phyloP scores from a whole-genome alignment of 139 green algal genomes.

The Pycnococcus provasolii region DNA sequence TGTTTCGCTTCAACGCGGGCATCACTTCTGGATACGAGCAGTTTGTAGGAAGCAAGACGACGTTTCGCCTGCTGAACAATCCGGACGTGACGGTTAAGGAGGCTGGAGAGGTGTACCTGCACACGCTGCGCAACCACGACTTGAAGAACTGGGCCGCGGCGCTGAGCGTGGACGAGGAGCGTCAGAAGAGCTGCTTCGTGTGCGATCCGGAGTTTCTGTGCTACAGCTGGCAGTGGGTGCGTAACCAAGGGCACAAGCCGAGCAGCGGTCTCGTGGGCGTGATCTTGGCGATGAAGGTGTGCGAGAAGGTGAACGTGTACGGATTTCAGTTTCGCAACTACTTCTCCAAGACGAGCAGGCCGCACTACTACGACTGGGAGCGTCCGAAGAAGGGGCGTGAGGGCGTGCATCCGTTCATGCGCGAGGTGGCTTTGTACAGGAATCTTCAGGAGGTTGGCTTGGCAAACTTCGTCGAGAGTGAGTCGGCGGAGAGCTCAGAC shows the following conservation, averaged over 20 bases:
- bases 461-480: no score
- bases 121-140: conserved; percentile 12
- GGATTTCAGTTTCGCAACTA: conserved; percentile 26
- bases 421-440: no score
- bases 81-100: not conserved
- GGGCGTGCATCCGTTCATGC: not conserved
- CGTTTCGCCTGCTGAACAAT: conserved; percentile 24
- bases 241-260: conserved; percentile 25
- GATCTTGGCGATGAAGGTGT: conserved; percentile 25
- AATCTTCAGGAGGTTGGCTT: no score
- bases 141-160: conserved; percentile 5
- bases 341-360: conserved; percentile 18
- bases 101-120: not conserved
- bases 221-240: conserved; percentile 24
- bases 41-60: conserved; percentile 31
- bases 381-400: conserved; percentile 25
- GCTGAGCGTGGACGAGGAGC: not conserved
- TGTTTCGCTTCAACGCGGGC: conserved; percentile 9
- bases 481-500: no score
- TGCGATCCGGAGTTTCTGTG: conserved; percentile 27
- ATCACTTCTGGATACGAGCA: conserved; percentile 16
- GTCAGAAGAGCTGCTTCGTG: not conserved
- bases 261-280: conserved; percentile 27
- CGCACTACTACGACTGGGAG: conserved; percentile 38
- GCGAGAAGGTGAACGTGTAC: conserved; percentile 25